These are phyloP conservation scores for Alternaria rosae DNA, from an alignment of 2,329 filamentous ascomycete species.

Conservation along the genomic window DNA sequence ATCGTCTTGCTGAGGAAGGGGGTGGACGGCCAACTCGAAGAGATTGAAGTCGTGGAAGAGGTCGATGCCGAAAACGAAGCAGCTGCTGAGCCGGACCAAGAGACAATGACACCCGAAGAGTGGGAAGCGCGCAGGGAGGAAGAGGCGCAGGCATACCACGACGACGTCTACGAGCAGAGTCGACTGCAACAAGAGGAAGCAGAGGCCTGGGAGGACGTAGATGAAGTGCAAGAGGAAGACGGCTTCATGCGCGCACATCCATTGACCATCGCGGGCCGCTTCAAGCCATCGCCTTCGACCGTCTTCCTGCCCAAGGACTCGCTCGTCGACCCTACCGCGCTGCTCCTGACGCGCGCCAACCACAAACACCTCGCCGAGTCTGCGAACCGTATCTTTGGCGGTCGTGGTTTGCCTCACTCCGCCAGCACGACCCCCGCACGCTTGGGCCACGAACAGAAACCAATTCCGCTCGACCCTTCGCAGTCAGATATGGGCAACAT, in stretches of 20 bases:
- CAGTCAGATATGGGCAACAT: conserved; percentile 75
- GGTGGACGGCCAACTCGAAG: conserved; percentile 66
- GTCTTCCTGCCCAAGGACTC: conserved; percentile 75
- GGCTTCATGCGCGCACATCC: conserved; percentile 71
- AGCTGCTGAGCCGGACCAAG: conserved; percentile 25
- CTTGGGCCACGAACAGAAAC: conserved; percentile 65
- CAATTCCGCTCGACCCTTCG: conserved; percentile 69
- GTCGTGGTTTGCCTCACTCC: conserved; percentile 76
- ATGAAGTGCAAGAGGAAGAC: conserved; percentile 42
- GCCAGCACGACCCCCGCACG: conserved; percentile 69
- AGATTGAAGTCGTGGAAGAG: conserved; percentile 57
- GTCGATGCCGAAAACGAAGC: neutral
- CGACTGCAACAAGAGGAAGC: conserved; percentile 54
- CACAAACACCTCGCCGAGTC: conserved; percentile 75
- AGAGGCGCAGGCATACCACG: conserved; percentile 42
- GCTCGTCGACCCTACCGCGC: conserved; percentile 73
- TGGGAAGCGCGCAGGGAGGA: conserved; percentile 47
- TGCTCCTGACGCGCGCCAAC: conserved; percentile 71
- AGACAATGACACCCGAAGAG: conserved; percentile 39
- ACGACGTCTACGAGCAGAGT: conserved; percentile 51
- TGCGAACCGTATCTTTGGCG: conserved; percentile 79
- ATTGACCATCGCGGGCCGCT: conserved; percentile 76
- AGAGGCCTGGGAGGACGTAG: conserved; percentile 41
- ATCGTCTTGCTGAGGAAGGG: conserved; percentile 61
- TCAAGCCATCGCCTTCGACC: conserved; percentile 75